Base-by-base conservation (phyloP, 176 grass and related monocot species). In the Secale cereale region DNA sequence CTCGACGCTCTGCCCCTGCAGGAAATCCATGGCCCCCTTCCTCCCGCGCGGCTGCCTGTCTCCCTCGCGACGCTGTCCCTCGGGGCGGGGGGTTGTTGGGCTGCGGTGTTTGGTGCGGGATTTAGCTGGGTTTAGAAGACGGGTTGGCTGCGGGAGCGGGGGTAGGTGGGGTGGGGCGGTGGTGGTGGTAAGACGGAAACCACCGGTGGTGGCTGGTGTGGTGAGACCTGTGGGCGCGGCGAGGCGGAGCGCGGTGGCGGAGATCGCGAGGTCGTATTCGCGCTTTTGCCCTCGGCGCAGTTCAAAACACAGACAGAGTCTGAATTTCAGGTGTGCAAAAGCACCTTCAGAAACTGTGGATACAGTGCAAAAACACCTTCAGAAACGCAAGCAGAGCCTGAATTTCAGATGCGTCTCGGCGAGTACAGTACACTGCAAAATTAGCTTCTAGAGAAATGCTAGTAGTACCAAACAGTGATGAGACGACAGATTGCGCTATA, bases 21-120 rank as follows among this genome's bases (percentile, higher is more conserved):
- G 87, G 72, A 87, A 78, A 56, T 92, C 90, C 92, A 94, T 94
- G 79, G 73, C 40, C 28, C 70, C 43, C 43, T 46, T 46, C 43
- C 43, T 15, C 43, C 43, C 46, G 46, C 46, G 46, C 46, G 46
- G 46, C 46, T 50, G 63, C 2, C 48, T 19, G 41, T 30, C 43
- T n/a, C 81, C 25, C 56, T 8, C 69, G 73, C 40, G 39, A 78
- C 61, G 39, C 52, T 45, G 35, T 36, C 35, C 35, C 35, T 46
- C 50, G 35, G 43, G 52, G 8, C 8, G 41, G 25, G 39, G 23
- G 40, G 48, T 17, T 25, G 70, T 70, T 70, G 68, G 70, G 41
- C 0, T 20, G 50, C 76, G n/a, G 54, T 72, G 75, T 27, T 23
- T n/a, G 17, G 68, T 39, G 12, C 57, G 78, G 31, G 79, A 39